Evolutionary conservation across 768 basidiomycete genomes (phyloP).

Genomic region (Naganishia kalamii): DNA sequence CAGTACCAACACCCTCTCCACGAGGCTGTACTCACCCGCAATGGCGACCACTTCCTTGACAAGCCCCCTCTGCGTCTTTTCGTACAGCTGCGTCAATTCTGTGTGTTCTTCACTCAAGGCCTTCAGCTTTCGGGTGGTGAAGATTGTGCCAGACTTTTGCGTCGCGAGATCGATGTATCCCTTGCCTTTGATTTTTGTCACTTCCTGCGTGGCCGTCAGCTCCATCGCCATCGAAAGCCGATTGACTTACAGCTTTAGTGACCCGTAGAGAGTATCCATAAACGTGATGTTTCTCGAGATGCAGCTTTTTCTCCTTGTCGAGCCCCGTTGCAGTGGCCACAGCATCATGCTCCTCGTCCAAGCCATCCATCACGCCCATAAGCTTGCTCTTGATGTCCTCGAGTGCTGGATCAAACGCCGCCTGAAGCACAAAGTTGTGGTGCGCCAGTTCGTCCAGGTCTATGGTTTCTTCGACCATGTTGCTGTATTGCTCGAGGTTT

Average conservation of each 20-base stretch:
- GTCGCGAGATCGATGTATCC: slow-evolving; percentile 80
- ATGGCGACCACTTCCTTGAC: slow-evolving; percentile 91
- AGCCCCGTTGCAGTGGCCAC: slow-evolving; percentile 67
- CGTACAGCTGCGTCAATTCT: slow-evolving; percentile 63
- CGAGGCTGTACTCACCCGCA: slow-evolving; percentile 59
- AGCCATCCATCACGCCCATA: slow-evolving; percentile 63
- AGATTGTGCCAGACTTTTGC: slow-evolving; percentile 77
- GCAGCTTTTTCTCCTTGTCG: slow-evolving; percentile 89
- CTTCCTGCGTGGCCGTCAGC: slow-evolving; percentile 57
- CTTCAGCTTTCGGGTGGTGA: slow-evolving; percentile 73
- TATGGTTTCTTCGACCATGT: slow-evolving; percentile 94
- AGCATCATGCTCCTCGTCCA: slow-evolving; percentile 71
- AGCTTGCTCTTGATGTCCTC: slow-evolving; percentile 64
- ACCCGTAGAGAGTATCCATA: slow-evolving; percentile 90
- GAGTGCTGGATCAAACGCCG: slow-evolving; percentile 76
- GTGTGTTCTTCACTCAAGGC: slow-evolving; percentile 64
- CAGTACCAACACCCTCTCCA: background rate
- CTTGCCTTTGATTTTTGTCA: slow-evolving; percentile 59
- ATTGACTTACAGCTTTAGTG: slow-evolving; percentile 71
- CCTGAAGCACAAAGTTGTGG: slow-evolving; percentile 85
- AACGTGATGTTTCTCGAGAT: slow-evolving; percentile 79
- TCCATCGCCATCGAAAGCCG: background rate
- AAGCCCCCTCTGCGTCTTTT: slow-evolving; percentile 66
- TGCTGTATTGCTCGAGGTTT: slow-evolving; percentile 68
- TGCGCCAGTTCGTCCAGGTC: slow-evolving; percentile 69